These are phyloP conservation scores for Knufia fluminis DNA, from an alignment of 2,329 filamentous ascomycete species.

Conservation along the genomic window DNA sequence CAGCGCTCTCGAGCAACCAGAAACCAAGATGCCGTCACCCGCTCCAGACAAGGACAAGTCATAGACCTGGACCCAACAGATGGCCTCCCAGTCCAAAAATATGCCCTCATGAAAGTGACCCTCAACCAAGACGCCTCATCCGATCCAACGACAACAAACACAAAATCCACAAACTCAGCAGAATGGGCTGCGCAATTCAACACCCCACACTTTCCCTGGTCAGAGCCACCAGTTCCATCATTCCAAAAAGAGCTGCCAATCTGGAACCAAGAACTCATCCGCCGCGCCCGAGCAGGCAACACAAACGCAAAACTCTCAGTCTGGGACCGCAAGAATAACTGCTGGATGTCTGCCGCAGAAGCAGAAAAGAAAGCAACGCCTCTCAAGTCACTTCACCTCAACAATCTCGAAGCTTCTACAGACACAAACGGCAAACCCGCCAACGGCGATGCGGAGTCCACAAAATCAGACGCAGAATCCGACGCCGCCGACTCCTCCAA, in stretches of 20 bases:
- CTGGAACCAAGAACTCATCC: constrained; percentile 20
- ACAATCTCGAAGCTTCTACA: constrained; percentile 6
- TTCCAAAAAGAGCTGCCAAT: constrained; percentile 69
- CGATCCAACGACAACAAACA: constrained; percentile 24
- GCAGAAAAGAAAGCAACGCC: constrained; percentile 8
- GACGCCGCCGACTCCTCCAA: constrained; percentile 19
- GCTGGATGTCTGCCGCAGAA: constrained; percentile 14
- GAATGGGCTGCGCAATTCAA: constrained; percentile 18
- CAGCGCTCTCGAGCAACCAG: constrained; percentile 41
- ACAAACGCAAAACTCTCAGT: constrained; percentile 13
- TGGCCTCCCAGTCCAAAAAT: constrained; percentile 84
- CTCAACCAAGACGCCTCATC: constrained; percentile 56
- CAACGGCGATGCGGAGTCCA: constrained; percentile 23
- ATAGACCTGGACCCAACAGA: constrained; percentile 57
- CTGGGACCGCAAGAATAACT: constrained; percentile 18
- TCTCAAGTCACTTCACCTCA: constrained; percentile 9
- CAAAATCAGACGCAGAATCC: constrained; percentile 21
- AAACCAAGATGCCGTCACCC: constrained; percentile 43
- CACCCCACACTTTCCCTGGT: constrained; percentile 54
- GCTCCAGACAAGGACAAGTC: constrained; percentile 37
- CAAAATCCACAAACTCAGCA: constrained; percentile 10
- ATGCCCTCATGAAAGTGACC: constrained; percentile 63
- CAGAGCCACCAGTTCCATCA: constrained; percentile 79
- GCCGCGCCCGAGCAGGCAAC: constrained; percentile 17
- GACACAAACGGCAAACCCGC: background rate